phyloP scores from a whole-genome alignment of 495 filamentous ascomycete species.

The Neurospora tetrasperma region DNA sequence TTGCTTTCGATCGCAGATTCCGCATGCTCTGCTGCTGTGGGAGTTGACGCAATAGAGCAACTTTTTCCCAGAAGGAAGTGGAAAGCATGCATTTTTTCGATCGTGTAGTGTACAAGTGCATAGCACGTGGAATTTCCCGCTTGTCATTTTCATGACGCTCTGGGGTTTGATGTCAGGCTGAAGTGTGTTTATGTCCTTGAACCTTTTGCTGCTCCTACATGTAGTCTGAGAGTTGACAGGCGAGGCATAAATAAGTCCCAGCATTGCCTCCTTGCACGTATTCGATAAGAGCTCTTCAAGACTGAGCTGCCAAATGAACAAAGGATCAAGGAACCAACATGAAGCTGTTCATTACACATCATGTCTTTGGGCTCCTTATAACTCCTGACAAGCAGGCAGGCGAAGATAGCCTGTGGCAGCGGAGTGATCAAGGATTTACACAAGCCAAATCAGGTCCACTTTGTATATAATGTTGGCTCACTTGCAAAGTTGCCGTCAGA shows the following conservation, averaged over 20 bases:
- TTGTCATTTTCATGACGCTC: background rate
- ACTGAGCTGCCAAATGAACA: too few species aligned
- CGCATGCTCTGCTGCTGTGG: background rate
- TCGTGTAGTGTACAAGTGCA: background rate
- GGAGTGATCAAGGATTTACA: background rate
- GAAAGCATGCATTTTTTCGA: background rate
- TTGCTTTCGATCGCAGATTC: background rate
- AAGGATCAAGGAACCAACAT: too few species aligned
- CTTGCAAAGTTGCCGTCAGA: background rate
- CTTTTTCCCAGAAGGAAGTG: background rate
- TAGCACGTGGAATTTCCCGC: background rate
- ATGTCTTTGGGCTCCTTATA: background rate
- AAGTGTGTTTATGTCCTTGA: background rate
- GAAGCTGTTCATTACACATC: background rate
- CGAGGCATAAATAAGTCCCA: too few species aligned
- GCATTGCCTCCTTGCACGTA: too few species aligned
- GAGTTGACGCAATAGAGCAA: background rate
- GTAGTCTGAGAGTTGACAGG: too few species aligned
- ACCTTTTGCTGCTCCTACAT: too few species aligned
- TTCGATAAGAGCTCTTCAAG: too few species aligned
- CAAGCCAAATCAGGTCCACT: background rate
- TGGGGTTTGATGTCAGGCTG: background rate
- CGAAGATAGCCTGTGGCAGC: background rate
- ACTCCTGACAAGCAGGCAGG: background rate
- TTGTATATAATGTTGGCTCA: too few species aligned